Base-by-base conservation (phyloP, 176 grass and related monocot genomes). In the Hordeum marinum region DNA sequence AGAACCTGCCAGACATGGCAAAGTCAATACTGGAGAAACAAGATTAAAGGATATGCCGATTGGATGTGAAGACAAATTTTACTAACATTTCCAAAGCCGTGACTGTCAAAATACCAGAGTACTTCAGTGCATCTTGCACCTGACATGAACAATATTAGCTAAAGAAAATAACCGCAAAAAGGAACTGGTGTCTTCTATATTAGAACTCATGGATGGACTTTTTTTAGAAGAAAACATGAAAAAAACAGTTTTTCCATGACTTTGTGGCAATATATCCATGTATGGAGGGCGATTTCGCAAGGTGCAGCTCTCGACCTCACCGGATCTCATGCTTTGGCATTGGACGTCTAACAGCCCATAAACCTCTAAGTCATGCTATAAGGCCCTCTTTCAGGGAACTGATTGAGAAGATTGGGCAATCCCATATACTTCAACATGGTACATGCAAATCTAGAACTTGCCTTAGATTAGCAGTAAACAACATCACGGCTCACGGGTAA, bases 61-160 rank as follows among this genome's bases (percentile, higher is more conserved):
- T 11, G 72, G 52, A 80, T 79, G 24, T 76, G 40, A 61, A 70
- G 48, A 88, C 20, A 92, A 50, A 52, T 64, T 85, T 48, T 60
- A 95, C 95, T 91, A 88, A 98, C 95, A 98, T 98, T 88, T 92
- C 95, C 87, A 98, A 83, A 69, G 95, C 91, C 91, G 95, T 98
- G 63, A 98, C 95, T 1, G 92, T 90, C 84, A 98, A 79, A 77
- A 98, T 89, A 80, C 95, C 95, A 59, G 95, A 98, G 78, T 95
- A 55, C 35, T 98, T 87, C 36, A 90, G 87, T 48, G 48, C 88
- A 87, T 95, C 89, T 93, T 98, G 95, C 29, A 93, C 93, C 95
- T 98, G 86, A 42, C 46, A 81, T 11, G 68, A 77, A 85, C 5
- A 84, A 54, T 62, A 75, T 82, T 79, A 71, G 7, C 42, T 84